Base-by-base conservation (phyloP, 176 grass and related monocot species). In the Zizania latifolia region DNA sequence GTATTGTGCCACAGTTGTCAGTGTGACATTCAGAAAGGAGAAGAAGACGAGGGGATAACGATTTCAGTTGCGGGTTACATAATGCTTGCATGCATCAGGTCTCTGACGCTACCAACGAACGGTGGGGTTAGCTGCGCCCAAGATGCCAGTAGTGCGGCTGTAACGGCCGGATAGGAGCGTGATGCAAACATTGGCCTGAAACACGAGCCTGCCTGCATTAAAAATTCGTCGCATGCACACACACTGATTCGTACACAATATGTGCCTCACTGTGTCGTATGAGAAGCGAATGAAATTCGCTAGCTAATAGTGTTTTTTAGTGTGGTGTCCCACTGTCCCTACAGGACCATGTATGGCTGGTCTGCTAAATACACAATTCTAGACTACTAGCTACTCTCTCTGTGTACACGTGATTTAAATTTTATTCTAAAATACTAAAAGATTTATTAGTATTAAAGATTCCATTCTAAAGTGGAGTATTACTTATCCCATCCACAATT, bases 101-200 rank as follows among this genome's bases (percentile, higher is more conserved):
- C 36, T 22, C 34, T 34, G 45, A 36, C 5, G 44, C 8, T 54
- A 60, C 30, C 31, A 69, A 34, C 15, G 37, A 23, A 44, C 36
- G 30, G 35, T 43, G 12, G 41, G 11, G 45, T 33, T n/a, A 27
- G 65, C 24, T 2, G 68, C 70, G 38, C 27, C 13, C 46, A 45
- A 58, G 76, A 68, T 68, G 62, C 62, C 44, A 65, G 39, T n/a
- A n/a, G n/a, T 67, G 37, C 36, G 29, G 57, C 19, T 65, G 45
- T 8, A 62, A n/a, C n/a, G n/a, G n/a, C 14, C 27, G 55, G 39
- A 33, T 28, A 30, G 39, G 43, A 3, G 55, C 46, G 55, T 71
- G 78, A 61, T n/a, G 78, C 2, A 61, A 70, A 45, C 39, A 34
- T 28, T 12, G 45, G 39, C 17, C 31, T 54, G 43, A 17, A 72